These are phyloP conservation scores for Pseudocohnilembus persalinus DNA, from an alignment of 169 alveolate genomes.

Conservation along the genomic window DNA sequence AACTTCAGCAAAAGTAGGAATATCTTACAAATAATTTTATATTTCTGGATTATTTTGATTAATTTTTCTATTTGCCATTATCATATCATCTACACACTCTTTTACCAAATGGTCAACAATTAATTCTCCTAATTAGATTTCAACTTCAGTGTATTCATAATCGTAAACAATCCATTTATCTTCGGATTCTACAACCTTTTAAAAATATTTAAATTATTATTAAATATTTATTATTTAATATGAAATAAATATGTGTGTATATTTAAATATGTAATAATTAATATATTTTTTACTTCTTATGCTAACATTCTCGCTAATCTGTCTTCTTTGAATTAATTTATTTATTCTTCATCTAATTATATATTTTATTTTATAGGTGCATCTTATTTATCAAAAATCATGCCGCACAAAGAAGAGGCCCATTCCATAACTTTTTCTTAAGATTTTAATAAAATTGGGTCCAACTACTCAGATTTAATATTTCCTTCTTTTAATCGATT, in stretches of 20 bases:
- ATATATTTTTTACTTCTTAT: constrained; percentile 23
- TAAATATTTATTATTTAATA: too few relatives aligned
- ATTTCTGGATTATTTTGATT: background rate
- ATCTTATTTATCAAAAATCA: constrained; percentile 40
- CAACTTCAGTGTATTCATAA: constrained; percentile 38
- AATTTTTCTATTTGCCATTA: background rate
- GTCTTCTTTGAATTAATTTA: constrained; percentile 37
- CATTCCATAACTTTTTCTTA: constrained; percentile 31
- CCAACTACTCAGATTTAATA: background rate
- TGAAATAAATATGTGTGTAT: background rate
- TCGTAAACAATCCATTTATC: constrained; percentile 39
- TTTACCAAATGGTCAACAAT: constrained; percentile 12
- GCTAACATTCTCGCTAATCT: constrained; percentile 38
- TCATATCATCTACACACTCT: background rate
- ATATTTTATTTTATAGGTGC: constrained; percentile 15
- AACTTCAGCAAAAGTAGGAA: background rate
- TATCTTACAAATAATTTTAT: background rate
- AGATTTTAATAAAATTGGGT: background rate
- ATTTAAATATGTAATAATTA: background rate
- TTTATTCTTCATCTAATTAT: constrained; percentile 30
- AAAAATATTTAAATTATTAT: too few relatives aligned
- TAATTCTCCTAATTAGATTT: constrained; percentile 27
- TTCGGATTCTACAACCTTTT: constrained; percentile 32
- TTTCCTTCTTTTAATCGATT: background rate
- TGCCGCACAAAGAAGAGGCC: constrained; percentile 31